Evolutionary conservation across 257 asterid genomes (phyloP).

Genomic region (Petrea volubilis): DNA sequence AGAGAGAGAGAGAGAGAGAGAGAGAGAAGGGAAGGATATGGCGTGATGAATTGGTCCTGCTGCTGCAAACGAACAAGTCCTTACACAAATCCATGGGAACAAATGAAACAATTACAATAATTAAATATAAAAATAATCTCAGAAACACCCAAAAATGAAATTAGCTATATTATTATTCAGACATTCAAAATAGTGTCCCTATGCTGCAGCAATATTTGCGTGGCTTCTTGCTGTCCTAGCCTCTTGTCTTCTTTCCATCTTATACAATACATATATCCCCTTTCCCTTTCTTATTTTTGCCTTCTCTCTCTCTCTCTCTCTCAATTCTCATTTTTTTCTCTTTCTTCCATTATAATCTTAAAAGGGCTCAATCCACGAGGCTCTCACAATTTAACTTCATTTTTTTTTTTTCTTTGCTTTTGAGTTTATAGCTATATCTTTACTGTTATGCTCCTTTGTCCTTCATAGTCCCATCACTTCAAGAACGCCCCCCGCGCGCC

Average conservation of each 20-base stretch:
- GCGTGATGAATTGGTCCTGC: neutral
- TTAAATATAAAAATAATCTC: neutral
- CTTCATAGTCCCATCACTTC: conserved; percentile 44
- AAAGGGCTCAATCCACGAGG: conserved; percentile 11
- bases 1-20: no score
- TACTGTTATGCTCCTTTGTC: conserved; percentile 37
- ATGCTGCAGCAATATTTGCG: neutral
- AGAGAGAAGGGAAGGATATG: no score
- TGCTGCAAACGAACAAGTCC: neutral
- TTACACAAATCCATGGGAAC: neutral
- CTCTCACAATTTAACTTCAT: neutral
- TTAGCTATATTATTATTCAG: neutral
- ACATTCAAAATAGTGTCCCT: neutral
- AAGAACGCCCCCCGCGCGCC: neutral
- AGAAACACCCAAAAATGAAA: neutral
- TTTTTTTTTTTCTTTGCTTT: neutral
- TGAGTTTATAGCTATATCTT: neutral
- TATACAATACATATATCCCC: neutral
- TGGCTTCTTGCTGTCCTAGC: conserved; percentile 42
- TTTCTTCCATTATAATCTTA: neutral
- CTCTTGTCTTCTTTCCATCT: conserved; percentile 22
- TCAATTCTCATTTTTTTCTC: neutral
- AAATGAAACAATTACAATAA: neutral
- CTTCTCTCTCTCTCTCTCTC: neutral
- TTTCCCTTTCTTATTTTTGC: neutral